Percentiles rank a stretch among this genome's conserved stretches.
phyloP scores from a whole-genome alignment of 108 stramenopile genomes.

The Fistulifera pelliculosa region DNA sequence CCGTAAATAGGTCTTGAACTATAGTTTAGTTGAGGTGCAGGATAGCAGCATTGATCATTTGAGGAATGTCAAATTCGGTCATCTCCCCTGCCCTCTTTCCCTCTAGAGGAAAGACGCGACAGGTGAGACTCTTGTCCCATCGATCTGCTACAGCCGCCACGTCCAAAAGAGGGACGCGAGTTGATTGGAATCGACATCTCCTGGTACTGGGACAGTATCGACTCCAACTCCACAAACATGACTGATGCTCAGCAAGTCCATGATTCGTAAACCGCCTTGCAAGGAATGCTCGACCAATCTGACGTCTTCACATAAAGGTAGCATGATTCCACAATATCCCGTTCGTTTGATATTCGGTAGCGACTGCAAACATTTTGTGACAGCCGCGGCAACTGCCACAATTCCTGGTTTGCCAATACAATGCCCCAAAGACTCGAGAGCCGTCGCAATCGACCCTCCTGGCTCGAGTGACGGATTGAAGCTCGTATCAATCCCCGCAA shows the following conservation, averaged over 20 bases:
- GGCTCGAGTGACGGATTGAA: constrained; percentile 71
- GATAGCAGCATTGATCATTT: constrained; percentile 62
- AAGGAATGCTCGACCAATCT: constrained; percentile 52
- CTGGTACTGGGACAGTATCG: constrained; percentile 78
- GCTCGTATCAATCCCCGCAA: constrained; percentile 70
- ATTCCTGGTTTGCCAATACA: constrained; percentile 61
- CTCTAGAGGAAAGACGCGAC: constrained; percentile 74
- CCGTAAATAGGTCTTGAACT: too few species aligned
- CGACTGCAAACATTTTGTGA: constrained; percentile 64
- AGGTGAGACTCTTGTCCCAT: constrained; percentile 76
- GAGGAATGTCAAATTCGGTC: constrained; percentile 67
- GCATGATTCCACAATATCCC: constrained; percentile 82
- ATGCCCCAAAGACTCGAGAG: constrained; percentile 67
- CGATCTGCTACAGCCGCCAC: constrained; percentile 64
- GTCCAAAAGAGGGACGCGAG: constrained; percentile 55
- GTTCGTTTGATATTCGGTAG: constrained; percentile 43
- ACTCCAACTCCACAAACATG: constrained; percentile 83
- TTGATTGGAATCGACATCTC: constrained; percentile 26
- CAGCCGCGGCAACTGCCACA: constrained; percentile 59
- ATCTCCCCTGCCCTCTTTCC: constrained; percentile 38
- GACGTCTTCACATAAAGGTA: constrained; percentile 73
- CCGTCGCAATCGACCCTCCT: constrained; percentile 56
- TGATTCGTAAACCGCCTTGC: constrained; percentile 15
- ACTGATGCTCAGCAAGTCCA: constrained; percentile 55
- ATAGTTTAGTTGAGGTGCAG: constrained; percentile 13